A percentile compares a stretch with the other conserved stretches of the same genome.
These are phyloP conservation scores for Myriosclerotinia duriaeana DNA, from an alignment of 2,329 filamentous ascomycete genomes.

Conservation along the genomic window DNA sequence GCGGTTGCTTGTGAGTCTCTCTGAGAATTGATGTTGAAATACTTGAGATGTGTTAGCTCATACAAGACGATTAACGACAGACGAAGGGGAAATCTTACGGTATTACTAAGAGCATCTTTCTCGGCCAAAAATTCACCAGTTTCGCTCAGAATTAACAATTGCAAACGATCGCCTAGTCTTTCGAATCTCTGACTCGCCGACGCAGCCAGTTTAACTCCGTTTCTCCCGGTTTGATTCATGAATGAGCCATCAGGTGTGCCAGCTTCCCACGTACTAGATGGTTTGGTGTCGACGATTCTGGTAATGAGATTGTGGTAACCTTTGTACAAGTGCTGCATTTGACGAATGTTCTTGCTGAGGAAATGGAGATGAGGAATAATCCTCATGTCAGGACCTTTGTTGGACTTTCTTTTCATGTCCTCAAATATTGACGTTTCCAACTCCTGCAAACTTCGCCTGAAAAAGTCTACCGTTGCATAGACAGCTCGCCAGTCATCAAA, in stretches of 20 bases:
- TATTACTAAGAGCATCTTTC: slow-evolving; percentile 67
- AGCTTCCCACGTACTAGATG: slow-evolving; percentile 44
- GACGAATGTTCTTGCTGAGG: slow-evolving; percentile 59
- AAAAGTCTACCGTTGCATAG: slow-evolving; percentile 53
- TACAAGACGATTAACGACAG: neutral
- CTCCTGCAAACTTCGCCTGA: slow-evolving; percentile 49
- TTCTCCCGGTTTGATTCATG: neutral
- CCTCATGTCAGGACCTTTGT: slow-evolving; percentile 46
- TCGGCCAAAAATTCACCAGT: slow-evolving; percentile 65
- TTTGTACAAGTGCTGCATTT: slow-evolving; percentile 60
- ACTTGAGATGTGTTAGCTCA: slow-evolving; percentile 48
- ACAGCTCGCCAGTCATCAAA: slow-evolving; percentile 66
- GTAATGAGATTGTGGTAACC: slow-evolving; percentile 60
- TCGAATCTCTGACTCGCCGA: slow-evolving; percentile 59
- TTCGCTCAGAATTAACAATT: slow-evolving; percentile 60
- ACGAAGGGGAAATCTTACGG: slow-evolving; percentile 47
- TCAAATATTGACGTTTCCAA: slow-evolving; percentile 41
- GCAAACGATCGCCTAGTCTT: slow-evolving; percentile 57
- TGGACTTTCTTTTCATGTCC: slow-evolving; percentile 40
- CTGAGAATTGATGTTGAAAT: slow-evolving; percentile 75
- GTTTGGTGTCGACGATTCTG: slow-evolving; percentile 48
- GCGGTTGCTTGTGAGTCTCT: slow-evolving; percentile 73
- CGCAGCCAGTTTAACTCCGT: slow-evolving; percentile 42
- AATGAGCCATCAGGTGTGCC: slow-evolving; percentile 26
- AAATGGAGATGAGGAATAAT: slow-evolving; percentile 59